A percentile compares a stretch with the other conserved stretches of the same genome.
Evolutionary conservation across 2,329 filamentous ascomycete species (phyloP).

Genomic region (Xylaria sp.): DNA sequence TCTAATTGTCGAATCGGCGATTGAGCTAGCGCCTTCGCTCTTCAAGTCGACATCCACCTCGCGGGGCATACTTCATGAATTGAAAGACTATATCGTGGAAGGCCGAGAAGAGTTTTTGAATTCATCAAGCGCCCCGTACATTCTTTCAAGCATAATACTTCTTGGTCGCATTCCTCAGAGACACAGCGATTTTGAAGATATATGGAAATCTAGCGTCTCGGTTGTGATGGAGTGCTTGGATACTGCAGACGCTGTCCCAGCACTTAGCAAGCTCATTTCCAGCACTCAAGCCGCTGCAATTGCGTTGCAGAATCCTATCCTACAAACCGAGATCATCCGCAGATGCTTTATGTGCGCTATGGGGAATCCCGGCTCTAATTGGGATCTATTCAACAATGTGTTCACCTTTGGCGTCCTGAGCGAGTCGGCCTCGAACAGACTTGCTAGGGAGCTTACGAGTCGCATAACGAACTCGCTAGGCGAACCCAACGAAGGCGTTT

Average conservation of each 20-base stretch:
- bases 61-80: constrained; percentile 55
- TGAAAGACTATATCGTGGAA: constrained; percentile 63
- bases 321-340: constrained; percentile 62
- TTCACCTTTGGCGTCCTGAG: constrained; percentile 57
- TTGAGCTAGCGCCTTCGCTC: constrained; percentile 56
- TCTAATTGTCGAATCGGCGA: constrained; percentile 56
- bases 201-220: constrained; percentile 60
- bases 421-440: constrained; percentile 48
- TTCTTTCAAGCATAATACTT: constrained; percentile 73
- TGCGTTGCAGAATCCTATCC: constrained; percentile 51
- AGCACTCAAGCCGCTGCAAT: constrained; percentile 54
- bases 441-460: constrained; percentile 51
- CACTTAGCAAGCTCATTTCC: constrained; percentile 61
- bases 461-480: constrained; percentile 40
- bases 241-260: constrained; percentile 46
- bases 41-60: constrained; percentile 51
- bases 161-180: constrained; percentile 59
- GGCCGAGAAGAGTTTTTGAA: constrained; percentile 69
- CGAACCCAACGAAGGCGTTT: constrained; percentile 45
- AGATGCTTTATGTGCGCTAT: constrained; percentile 55
- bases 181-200: constrained; percentile 51
- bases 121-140: constrained; percentile 74
- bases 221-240: constrained; percentile 54
- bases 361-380: constrained; percentile 49
- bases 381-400: constrained; percentile 62